Evolutionary conservation across 1,284 basidiomycete genomes (phyloP).

Genomic region (Austropuccinia psidii): DNA sequence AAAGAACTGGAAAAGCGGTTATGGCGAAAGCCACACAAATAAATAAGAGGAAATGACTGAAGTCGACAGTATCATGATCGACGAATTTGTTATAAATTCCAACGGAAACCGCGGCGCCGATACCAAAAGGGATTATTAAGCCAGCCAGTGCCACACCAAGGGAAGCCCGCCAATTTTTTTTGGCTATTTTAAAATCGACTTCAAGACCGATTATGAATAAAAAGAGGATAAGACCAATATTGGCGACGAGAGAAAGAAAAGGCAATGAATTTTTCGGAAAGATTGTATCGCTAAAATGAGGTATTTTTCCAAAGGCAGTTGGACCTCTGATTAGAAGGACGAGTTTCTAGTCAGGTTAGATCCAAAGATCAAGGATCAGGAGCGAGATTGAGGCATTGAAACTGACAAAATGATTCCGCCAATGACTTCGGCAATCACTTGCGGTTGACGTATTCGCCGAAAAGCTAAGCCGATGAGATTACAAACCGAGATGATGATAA

Average conservation of each 20-base stretch:
- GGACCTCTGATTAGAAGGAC: conserved; percentile 1
- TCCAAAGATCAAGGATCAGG: background rate
- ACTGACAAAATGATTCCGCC: conserved; percentile 62
- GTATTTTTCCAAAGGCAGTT: conserved; percentile 54
- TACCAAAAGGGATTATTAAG: conserved; percentile 68
- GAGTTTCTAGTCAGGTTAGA: background rate
- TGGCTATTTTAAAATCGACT: conserved; percentile 72
- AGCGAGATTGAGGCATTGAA: conserved; percentile 27
- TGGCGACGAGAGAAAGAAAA: conserved; percentile 71
- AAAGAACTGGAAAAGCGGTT: conserved; percentile 68
- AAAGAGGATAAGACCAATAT: conserved; percentile 59
- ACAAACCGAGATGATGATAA: conserved; percentile 66
- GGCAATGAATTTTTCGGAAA: conserved; percentile 66
- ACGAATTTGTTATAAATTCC: conserved; percentile 76
- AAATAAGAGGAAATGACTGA: conserved; percentile 88
- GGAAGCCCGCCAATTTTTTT: conserved; percentile 54
- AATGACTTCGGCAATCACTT: conserved; percentile 80
- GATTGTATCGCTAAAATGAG: conserved; percentile 70
- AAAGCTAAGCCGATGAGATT: conserved; percentile 62
- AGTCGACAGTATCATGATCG: conserved; percentile 55
- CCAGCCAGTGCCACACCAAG: conserved; percentile 56
- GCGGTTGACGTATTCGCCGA: conserved; percentile 65
- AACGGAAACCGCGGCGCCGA: conserved; percentile 73
- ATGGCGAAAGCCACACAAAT: conserved; percentile 73
- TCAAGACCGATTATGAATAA: conserved; percentile 83